These are phyloP conservation scores for Pythium plurisporium DNA, from an alignment of 352 stramenopile genomes.

Conservation along the genomic window DNA sequence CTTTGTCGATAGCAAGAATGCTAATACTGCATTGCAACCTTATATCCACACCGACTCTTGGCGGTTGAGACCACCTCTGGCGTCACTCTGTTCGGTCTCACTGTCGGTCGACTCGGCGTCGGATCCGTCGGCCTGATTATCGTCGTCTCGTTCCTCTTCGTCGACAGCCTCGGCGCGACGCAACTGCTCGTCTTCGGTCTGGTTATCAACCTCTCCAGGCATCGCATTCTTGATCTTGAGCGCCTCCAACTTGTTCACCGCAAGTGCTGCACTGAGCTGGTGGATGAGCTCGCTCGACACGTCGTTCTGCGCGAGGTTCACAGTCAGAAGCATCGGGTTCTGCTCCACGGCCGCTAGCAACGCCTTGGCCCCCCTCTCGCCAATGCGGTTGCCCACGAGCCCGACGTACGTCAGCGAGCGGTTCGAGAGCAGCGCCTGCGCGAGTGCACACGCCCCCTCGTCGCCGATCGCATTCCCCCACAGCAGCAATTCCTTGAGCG, in stretches of 20 bases:
- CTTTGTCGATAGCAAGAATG: too few relatives aligned
- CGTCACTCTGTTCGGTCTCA: too few relatives aligned
- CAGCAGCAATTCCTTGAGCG: slow-evolving; percentile 48
- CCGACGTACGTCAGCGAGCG: slow-evolving; percentile 55
- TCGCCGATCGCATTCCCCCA: slow-evolving; percentile 64
- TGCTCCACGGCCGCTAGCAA: slow-evolving; percentile 59
- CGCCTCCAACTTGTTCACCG: slow-evolving; percentile 28
- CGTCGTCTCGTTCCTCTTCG: too few relatives aligned
- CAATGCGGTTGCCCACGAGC: slow-evolving; percentile 58
- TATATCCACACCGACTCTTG: too few relatives aligned
- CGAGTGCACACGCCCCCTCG: slow-evolving; percentile 38
- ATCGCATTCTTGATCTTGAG: neutral
- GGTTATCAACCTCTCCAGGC: neutral
- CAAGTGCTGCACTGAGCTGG: slow-evolving; percentile 39
- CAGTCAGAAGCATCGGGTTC: slow-evolving; percentile 53
- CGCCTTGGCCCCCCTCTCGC: slow-evolving; percentile 32
- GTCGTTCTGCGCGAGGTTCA: slow-evolving; percentile 54
- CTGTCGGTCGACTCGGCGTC: too few relatives aligned
- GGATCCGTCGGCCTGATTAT: too few relatives aligned
- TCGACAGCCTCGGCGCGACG: too few relatives aligned
- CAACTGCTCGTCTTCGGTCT: too few relatives aligned
- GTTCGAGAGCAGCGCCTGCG: slow-evolving; percentile 60
- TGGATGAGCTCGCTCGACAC: slow-evolving; percentile 33
- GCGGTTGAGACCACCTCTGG: too few relatives aligned
- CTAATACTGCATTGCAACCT: too few relatives aligned